Evolutionary conservation across 345 rosid genomes (phyloP), one percentile per base, ranked within the genome.

Genomic region (Salix caprea): DNA sequence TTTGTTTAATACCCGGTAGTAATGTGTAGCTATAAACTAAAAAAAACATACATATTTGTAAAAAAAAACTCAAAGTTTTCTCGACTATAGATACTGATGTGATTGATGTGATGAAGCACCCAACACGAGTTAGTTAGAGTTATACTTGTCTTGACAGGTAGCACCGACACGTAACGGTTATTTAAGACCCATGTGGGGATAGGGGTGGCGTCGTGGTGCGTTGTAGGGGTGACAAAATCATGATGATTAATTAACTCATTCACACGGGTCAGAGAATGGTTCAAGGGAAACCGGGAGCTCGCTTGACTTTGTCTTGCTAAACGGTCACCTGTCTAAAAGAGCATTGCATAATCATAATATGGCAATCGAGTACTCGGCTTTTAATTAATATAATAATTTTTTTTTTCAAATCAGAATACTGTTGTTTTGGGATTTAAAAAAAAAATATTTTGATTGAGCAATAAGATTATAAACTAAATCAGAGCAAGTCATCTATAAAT

Each of bases 161-260:
- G 13, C 70, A 74, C 76, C 76, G 70, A 74, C 76, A 74, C 0
- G 52, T 1, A 21, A 8, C 44, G 32, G 23, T 50, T 48, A n/a
- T 16, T 28, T 21, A 8, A 13, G 16, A 48, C 18, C 7, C 2
- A 1, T 12, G 2, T 14, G 40, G 16, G 67, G 42, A 68, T 39
- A 54, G 76, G 26, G 76, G 76, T 36, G 37, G 37, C 37, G 37
- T 36, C 76, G 67, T 62, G 69, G 56, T 40, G 76, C 76, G 37
- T 1, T 36, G 37, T 36, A 5, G 32, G 46, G 2, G 68, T 68
- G 56, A 73, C 68, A 73, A 24, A 73, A 73, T 73, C 52, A 73
- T 73, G 11, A 3, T 60, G 56, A 61, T 73, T 39, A 39, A 50
- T 24, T 40, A 61, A 73, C 67, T 26, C 76, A 23, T 28, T 71